These are phyloP conservation scores for Moesziomyces sp. DNA, from an alignment of 1,284 basidiomycete species.

Conservation along the genomic window DNA sequence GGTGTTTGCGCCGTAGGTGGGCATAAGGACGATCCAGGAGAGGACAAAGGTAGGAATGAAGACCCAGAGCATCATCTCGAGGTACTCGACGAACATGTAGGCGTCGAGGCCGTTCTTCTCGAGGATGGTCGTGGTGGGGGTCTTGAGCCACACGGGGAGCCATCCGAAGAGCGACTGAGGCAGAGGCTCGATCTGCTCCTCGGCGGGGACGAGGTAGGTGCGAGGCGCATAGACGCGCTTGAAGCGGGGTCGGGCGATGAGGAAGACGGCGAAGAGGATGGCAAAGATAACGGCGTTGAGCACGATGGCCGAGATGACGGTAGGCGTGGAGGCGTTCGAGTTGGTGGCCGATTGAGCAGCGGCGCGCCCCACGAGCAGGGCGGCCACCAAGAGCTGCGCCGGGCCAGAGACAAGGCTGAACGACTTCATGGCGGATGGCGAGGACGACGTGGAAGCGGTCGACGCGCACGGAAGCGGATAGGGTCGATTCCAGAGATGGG, in stretches of 20 bases:
- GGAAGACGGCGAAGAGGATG: constrained; percentile 65
- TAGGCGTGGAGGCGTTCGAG: constrained; percentile 53
- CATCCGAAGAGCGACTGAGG: constrained; percentile 67
- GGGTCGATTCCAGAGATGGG: not conserved
- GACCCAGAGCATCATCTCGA: constrained; percentile 80
- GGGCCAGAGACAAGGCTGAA: constrained; percentile 35
- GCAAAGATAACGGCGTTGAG: constrained; percentile 63
- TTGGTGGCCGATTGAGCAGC: constrained; percentile 26
- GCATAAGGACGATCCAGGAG: constrained; percentile 72
- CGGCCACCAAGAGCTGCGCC: constrained; percentile 29
- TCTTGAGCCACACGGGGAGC: constrained; percentile 67
- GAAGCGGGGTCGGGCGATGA: constrained; percentile 68
- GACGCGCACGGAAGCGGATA: constrained; percentile 3
- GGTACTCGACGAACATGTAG: constrained; percentile 90
- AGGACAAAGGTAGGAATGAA: constrained; percentile 77
- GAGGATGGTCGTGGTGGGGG: constrained; percentile 63
- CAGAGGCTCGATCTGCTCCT: constrained; percentile 66
- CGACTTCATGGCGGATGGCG: constrained; percentile 39
- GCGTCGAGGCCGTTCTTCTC: constrained; percentile 86
- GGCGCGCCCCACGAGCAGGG: constrained; percentile 31
- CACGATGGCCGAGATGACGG: constrained; percentile 65
- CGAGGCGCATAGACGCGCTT: constrained; percentile 69
- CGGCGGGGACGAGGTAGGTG: constrained; percentile 62
- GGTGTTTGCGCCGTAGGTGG: constrained; percentile 71
- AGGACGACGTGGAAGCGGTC: constrained; percentile 14